phyloP scores from a whole-genome alignment of 495 filamentous ascomycete species.

The Penicillium angulare region DNA sequence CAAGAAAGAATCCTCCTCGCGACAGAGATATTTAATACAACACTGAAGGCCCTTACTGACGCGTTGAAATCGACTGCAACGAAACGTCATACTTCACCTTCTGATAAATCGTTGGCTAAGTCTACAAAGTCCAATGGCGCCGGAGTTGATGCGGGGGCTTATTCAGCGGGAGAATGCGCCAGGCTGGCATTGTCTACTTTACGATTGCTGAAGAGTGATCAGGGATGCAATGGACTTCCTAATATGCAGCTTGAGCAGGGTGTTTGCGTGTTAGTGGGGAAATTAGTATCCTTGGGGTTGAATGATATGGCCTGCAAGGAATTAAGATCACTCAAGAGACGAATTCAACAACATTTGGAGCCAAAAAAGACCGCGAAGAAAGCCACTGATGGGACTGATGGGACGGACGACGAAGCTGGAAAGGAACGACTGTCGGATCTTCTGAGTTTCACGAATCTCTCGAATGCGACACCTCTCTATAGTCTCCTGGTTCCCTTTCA shows the following conservation, averaged over 20 bases:
- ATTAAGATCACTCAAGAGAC: slow-evolving; percentile 62
- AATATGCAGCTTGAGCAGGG: slow-evolving; percentile 80
- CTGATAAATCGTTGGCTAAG: slow-evolving; percentile 47
- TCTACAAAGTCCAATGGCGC: slow-evolving; percentile 35
- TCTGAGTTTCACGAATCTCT: slow-evolving; percentile 54
- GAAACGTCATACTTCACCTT: slow-evolving; percentile 15
- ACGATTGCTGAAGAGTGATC: slow-evolving; percentile 54
- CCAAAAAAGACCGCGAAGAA: slow-evolving; percentile 21
- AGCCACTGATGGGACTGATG: slow-evolving; percentile 12
- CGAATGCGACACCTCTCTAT: slow-evolving; percentile 34
- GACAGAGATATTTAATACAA: slow-evolving; percentile 77
- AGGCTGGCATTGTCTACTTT: slow-evolving; percentile 70
- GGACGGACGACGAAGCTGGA: slow-evolving; percentile 25
- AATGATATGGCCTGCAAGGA: slow-evolving; percentile 78
- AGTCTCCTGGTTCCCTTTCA: slow-evolving; percentile 41
- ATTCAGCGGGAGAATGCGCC: slow-evolving; percentile 67
- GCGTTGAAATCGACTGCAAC: slow-evolving; percentile 53
- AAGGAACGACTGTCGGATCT: slow-evolving; percentile 60
- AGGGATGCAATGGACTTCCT: slow-evolving; percentile 51
- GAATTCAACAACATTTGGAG: slow-evolving; percentile 51
- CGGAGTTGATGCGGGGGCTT: slow-evolving; percentile 30
- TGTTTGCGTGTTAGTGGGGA: slow-evolving; percentile 71
- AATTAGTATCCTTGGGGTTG: slow-evolving; percentile 68
- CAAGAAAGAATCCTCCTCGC: slow-evolving; percentile 70
- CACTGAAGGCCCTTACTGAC: slow-evolving; percentile 70